phyloP scores from a whole-genome alignment of 2,329 filamentous ascomycete species.

The Thielaviopsis euricoi region DNA sequence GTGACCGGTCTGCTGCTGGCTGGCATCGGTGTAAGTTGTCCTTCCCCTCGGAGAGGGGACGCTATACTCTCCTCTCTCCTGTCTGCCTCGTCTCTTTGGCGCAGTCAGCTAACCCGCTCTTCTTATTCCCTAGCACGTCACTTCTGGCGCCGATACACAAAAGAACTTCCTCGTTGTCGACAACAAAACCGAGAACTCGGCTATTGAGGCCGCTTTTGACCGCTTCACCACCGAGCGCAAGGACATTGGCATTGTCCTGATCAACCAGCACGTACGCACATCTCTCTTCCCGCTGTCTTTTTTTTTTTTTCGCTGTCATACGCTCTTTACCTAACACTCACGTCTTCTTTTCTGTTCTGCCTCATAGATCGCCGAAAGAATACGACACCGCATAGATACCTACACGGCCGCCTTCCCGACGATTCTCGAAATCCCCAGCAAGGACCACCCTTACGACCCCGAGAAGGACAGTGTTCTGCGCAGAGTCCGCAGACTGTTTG shows the following conservation, averaged over 20 bases:
- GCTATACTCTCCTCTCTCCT: neutral
- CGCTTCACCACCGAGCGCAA: conserved; percentile 78
- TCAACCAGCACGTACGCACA: conserved; percentile 83
- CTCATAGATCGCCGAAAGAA: conserved; percentile 72
- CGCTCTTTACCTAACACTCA: neutral
- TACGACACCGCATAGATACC: conserved; percentile 76
- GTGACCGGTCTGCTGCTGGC: conserved; percentile 91
- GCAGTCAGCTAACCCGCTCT: neutral
- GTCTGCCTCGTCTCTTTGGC: neutral
- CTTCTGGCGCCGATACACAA: conserved; percentile 69
- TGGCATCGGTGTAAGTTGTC: conserved; percentile 61
- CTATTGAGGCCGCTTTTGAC: conserved; percentile 83
- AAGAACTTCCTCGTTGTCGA: conserved; percentile 99
- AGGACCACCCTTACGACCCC: conserved; percentile 96
- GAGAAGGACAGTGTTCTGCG: conserved; percentile 97
- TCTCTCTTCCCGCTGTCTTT: neutral
- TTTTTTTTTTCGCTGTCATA: neutral
- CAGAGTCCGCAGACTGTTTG: conserved; percentile 54
- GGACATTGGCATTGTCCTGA: conserved; percentile 89
- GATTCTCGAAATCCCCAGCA: conserved; percentile 90
- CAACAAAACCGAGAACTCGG: conserved; percentile 70
- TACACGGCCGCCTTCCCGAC: conserved; percentile 95
- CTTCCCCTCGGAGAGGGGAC: neutral
- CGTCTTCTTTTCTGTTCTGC: neutral
- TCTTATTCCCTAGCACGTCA: conserved; percentile 78